A percentile compares a stretch with the other conserved stretches of the same genome.
Evolutionary conservation across 164 flowering plant species (phyloP).

Genomic region (Dillenia suffruticosa): DNA sequence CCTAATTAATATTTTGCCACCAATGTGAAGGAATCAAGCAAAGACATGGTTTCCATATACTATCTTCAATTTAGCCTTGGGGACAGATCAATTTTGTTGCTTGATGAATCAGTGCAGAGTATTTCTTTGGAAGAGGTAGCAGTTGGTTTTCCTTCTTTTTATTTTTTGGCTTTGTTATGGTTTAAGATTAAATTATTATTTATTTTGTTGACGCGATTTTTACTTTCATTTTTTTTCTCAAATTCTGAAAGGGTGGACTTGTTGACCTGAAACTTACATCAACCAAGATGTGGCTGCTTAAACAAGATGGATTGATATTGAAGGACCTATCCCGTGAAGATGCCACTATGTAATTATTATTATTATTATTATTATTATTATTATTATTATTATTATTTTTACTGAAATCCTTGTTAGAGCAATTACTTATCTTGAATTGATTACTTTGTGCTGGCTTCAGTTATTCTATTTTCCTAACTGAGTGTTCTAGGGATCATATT

Average conservation of each 20-base stretch:
- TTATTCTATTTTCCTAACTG: no score
- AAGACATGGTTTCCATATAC: slow-evolving; percentile 33
- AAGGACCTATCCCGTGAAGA: slow-evolving; percentile 28
- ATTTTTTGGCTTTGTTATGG: not conserved
- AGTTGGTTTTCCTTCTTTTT: not conserved
- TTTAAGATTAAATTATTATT: not conserved
- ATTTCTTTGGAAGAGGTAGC: slow-evolving; percentile 55
- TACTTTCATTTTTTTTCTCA: slow-evolving; percentile 2
- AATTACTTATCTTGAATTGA: no score
- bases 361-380: slow-evolving; percentile 17
- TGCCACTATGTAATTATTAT: slow-evolving; percentile 38
- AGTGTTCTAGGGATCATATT: no score
- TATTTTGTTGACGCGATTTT: not conserved
- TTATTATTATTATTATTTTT: no score
- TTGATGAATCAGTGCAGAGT: slow-evolving; percentile 33
- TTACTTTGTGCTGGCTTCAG: no score
- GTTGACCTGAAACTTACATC: slow-evolving; percentile 64
- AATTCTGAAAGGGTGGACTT: slow-evolving; percentile 43
- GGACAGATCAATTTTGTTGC: slow-evolving; percentile 34
- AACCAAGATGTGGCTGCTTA: slow-evolving; percentile 76
- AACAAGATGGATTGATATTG: slow-evolving; percentile 47
- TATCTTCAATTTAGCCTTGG: slow-evolving; percentile 31
- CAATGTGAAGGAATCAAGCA: slow-evolving; percentile 47
- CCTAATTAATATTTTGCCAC: slow-evolving; percentile 5
- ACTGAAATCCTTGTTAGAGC: no score